Evolutionary conservation across 208 protist species (phyloP), one percentile per base, ranked within the genome.

Genomic region (Herpetomonas tarakana): DNA sequence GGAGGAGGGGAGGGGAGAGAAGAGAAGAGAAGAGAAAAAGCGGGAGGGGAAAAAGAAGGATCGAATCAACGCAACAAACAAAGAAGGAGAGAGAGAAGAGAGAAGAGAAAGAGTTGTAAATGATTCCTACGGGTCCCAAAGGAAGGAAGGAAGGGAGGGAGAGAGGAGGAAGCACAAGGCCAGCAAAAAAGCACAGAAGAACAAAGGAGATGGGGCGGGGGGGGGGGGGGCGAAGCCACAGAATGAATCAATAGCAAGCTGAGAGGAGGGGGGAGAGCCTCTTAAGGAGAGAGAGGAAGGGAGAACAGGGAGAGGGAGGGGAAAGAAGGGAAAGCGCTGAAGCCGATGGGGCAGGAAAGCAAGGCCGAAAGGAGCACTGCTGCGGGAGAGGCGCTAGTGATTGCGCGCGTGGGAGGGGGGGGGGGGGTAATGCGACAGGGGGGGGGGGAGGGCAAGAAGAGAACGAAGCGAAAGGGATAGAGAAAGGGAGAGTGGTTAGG

Each of bases 341-440:
- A 26, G 31, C 18, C 22, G 2, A 41, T 29, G 29, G 9, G 30
- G 18, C 0, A 41, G 1, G 14, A 21, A 14, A 44, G 26, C 24
- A 7, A 51, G 3, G 22, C 44, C 21, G 22, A 19, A 24, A 58
- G 11, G 50, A 9, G 14, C 50, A 6, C 39, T 45, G 26, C 29
- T 26, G 30, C 55, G 28, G 2, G 2, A 65, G 38, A 11, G 67
- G 21, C 16, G 39, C 67, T 29, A 73, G 59, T n/a, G n/a, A n/a
- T n/a, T n/a, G n/a, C n/a, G n/a, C n/a, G n/a, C n/a, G n/a, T n/a
- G n/a, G n/a, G n/a, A n/a, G n/a, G n/a, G n/a, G n/a, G n/a, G n/a
- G n/a, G n/a, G n/a, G n/a, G n/a, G n/a, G n/a, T n/a, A n/a, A n/a
- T n/a, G n/a, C n/a, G n/a, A n/a, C n/a, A n/a, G n/a, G n/a, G n/a